phyloP scores from a whole-genome alignment of 1,284 basidiomycete genomes.

The Rugosomyces carneus region DNA sequence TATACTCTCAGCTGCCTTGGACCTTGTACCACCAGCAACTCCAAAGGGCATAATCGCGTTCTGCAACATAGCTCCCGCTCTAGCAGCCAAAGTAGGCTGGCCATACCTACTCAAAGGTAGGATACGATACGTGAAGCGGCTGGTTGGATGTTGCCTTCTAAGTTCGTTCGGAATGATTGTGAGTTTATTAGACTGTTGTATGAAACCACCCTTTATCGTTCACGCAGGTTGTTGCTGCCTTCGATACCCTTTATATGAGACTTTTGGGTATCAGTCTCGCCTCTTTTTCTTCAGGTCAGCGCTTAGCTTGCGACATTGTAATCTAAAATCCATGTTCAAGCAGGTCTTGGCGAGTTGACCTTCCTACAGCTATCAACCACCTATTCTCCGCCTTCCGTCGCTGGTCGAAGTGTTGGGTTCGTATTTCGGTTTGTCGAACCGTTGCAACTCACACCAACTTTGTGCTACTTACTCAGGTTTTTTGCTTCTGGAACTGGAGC shows the following conservation, averaged over 20 bases:
- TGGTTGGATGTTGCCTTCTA: conserved; percentile 70
- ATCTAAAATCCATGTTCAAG: background rate
- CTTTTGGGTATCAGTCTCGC: conserved; percentile 86
- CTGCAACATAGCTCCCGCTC: conserved; percentile 81
- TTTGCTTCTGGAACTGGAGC: conserved; percentile 86
- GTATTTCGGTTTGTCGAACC: background rate
- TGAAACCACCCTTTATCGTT: conserved; percentile 15
- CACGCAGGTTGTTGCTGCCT: conserved; percentile 76
- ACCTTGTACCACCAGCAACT: conserved; percentile 85
- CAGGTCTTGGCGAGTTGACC: conserved; percentile 89
- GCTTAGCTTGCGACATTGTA: conserved; percentile 1
- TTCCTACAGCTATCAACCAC: conserved; percentile 92
- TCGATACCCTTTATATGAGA: conserved; percentile 62
- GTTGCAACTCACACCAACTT: conserved; percentile 66
- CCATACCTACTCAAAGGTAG: conserved; percentile 83
- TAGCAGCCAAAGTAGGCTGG: conserved; percentile 88
- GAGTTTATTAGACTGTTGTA: conserved; percentile 12
- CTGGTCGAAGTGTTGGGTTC: conserved; percentile 67
- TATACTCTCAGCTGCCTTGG: conserved; percentile 92
- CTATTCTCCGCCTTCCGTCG: conserved; percentile 63
- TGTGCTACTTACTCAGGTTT: conserved; percentile 56
- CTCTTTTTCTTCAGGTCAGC: conserved; percentile 79
- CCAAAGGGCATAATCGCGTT: conserved; percentile 93
- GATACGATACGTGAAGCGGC: conserved; percentile 71
- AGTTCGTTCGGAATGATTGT: conserved; percentile 83